Conservation (phyloP, 106 monocot species). For the Acorus calamus region DNA sequence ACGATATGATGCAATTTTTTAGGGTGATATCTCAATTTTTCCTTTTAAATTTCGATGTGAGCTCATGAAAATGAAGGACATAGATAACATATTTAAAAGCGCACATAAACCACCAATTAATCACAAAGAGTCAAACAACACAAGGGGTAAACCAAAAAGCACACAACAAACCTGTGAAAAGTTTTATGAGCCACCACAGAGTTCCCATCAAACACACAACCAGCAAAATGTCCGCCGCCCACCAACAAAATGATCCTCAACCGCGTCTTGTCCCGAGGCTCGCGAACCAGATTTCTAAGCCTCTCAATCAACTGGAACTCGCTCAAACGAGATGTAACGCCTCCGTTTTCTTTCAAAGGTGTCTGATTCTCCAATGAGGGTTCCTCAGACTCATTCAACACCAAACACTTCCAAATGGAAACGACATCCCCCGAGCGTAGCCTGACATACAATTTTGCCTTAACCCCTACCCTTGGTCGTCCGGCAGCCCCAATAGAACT, state of each 20-base stretch:
- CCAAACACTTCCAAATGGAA: constrained; percentile 57
- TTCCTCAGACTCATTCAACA: constrained; percentile 67
- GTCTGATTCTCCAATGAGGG: constrained; percentile 24
- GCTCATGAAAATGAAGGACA: too few relatives aligned
- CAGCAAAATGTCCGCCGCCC: constrained; percentile 90
- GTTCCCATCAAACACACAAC: constrained; percentile 89
- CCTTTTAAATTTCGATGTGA: too few relatives aligned
- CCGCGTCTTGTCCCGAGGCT: constrained; percentile 69
- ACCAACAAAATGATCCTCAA: constrained; percentile 64
- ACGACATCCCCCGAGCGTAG: constrained; percentile 59
- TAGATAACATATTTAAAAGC: too few relatives aligned
- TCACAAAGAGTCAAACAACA: neutral
- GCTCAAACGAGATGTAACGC: constrained; percentile 8
- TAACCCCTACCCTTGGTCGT: constrained; percentile 36
- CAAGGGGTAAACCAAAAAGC: neutral
- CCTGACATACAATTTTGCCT: constrained; percentile 51
- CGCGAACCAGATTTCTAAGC: constrained; percentile 44
- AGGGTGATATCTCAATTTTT: too few relatives aligned
- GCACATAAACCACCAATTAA: too few relatives aligned
- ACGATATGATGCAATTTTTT: too few relatives aligned
- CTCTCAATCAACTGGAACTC: constrained; percentile 43
- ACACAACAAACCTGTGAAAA: constrained; percentile 70
- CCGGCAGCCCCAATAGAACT: constrained; percentile 8
- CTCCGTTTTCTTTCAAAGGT: constrained; percentile 4
- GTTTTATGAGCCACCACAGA: constrained; percentile 80